A percentile compares a stretch with the other conserved stretches of the same genome.
Evolutionary conservation across 2,329 filamentous ascomycete species (phyloP).

Genomic region (Xylaria sp.): DNA sequence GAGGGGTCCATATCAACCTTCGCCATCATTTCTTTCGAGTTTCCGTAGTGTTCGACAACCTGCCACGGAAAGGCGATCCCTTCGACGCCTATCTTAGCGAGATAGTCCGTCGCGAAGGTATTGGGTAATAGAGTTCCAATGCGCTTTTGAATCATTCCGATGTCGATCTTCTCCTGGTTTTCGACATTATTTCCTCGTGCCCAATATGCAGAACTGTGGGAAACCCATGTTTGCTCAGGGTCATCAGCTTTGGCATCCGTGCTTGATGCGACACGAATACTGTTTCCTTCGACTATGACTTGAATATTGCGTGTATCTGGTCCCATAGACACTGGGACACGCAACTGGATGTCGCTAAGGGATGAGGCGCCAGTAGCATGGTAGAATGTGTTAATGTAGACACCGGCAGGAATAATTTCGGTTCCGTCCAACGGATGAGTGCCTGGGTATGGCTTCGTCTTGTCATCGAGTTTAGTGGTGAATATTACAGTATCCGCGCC

Average conservation of each 20-base stretch:
- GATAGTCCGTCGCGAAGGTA: slow-evolving; percentile 54
- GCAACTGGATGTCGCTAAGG: slow-evolving; percentile 50
- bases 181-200: neutral
- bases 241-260: slow-evolving; percentile 31
- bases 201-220: slow-evolving; percentile 46
- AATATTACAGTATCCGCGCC: slow-evolving; percentile 49
- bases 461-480: slow-evolving; percentile 52
- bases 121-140: slow-evolving; percentile 46
- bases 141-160: slow-evolving; percentile 45
- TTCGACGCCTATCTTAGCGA: slow-evolving; percentile 54
- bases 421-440: slow-evolving; percentile 54
- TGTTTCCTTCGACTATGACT: slow-evolving; percentile 49
- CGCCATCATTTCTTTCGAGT: slow-evolving; percentile 55
- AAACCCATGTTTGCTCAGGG: slow-evolving; percentile 47
- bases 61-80: slow-evolving; percentile 57
- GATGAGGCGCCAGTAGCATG: slow-evolving; percentile 47
- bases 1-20: slow-evolving; percentile 53
- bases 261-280: slow-evolving; percentile 51
- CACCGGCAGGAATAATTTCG: slow-evolving; percentile 57
- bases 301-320: slow-evolving; percentile 51
- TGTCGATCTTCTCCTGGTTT: slow-evolving; percentile 36
- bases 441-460: slow-evolving; percentile 55
- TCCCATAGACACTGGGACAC: slow-evolving; percentile 52
- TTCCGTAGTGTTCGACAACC: slow-evolving; percentile 54
- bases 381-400: slow-evolving; percentile 53